Evolutionary conservation across 1,284 basidiomycete genomes (phyloP).

Genomic region (Athelia sp.): DNA sequence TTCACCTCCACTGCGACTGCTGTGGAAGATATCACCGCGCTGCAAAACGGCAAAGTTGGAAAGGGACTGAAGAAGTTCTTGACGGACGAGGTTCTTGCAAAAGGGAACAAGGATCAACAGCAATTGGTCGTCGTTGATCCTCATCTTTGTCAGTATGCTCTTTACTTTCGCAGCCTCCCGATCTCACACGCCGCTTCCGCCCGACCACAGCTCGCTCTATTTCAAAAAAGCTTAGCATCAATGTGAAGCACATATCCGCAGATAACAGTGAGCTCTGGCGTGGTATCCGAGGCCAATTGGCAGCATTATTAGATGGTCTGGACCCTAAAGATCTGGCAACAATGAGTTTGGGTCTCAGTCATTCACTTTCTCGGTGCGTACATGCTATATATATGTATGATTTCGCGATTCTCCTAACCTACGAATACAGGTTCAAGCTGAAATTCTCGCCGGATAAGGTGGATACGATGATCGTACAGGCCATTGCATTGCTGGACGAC

Average conservation of each 20-base stretch:
- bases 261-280: slow-evolving; percentile 81
- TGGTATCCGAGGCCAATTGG: slow-evolving; percentile 89
- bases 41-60: slow-evolving; percentile 90
- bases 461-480: slow-evolving; percentile 99
- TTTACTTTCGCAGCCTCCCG: slow-evolving; percentile 1
- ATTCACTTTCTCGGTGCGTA: slow-evolving; percentile 84
- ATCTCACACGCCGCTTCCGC: slow-evolving; percentile 3
- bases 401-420: slow-evolving; percentile 1
- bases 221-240: slow-evolving; percentile 91
- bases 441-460: slow-evolving; percentile 99
- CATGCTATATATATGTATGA: slow-evolving; percentile 2
- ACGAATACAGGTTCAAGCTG: slow-evolving; percentile 82
- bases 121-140: slow-evolving; percentile 82
- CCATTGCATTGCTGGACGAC: slow-evolving; percentile 97
- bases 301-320: slow-evolving; percentile 82
- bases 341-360: slow-evolving; percentile 96
- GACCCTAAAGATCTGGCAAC: slow-evolving; percentile 96
- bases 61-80: slow-evolving; percentile 94
- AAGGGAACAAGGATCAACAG: slow-evolving; percentile 75
- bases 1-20: slow-evolving; percentile 96
- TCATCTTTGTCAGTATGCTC: slow-evolving; percentile 70
- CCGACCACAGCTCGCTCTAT: slow-evolving; percentile 68
- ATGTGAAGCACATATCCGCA: slow-evolving; percentile 54
- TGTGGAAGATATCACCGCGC: slow-evolving; percentile 96
- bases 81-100: slow-evolving; percentile 80